A percentile compares a stretch with the other conserved stretches of the same genome.
phyloP scores from a whole-genome alignment of 768 basidiomycete genomes.

The Naematelia encephala region DNA sequence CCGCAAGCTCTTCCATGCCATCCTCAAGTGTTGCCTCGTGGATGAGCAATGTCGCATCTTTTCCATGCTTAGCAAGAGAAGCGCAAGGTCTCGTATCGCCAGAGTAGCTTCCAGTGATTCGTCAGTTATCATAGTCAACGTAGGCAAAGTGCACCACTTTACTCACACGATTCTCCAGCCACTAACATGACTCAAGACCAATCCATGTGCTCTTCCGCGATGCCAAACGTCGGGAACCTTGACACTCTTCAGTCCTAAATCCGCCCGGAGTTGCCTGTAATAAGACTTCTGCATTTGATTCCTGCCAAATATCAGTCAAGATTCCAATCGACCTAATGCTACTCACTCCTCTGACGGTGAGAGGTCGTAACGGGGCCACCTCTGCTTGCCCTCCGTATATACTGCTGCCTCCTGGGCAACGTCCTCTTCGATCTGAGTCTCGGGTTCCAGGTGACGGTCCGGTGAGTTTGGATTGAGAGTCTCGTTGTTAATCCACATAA shows the following conservation, averaged over 20 bases:
- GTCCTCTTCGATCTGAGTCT: neutral
- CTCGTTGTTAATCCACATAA: constrained; percentile 12
- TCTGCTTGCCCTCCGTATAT: neutral
- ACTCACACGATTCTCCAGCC: constrained; percentile 77
- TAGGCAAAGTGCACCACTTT: no score
- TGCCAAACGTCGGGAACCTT: constrained; percentile 71
- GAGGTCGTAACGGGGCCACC: neutral
- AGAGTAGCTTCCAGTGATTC: constrained; percentile 65
- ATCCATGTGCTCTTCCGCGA: constrained; percentile 68
- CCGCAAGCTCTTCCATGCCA: constrained; percentile 70
- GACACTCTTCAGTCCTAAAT: constrained; percentile 59
- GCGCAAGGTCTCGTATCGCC: constrained; percentile 82
- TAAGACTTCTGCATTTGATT: neutral
- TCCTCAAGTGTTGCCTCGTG: constrained; percentile 94
- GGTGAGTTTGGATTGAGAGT: neutral
- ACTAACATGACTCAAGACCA: constrained; percentile 63
- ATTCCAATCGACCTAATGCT: neutral
- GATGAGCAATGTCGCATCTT: constrained; percentile 72
- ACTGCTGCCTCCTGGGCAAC: neutral
- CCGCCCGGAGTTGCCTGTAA: neutral
- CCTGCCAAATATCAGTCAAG: neutral
- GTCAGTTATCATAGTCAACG: neutral
- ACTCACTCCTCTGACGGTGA: neutral
- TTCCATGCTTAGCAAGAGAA: constrained; percentile 63
- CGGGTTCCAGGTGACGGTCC: neutral